Evolutionary conservation across 495 filamentous ascomycete genomes (phyloP), one percentile per base, ranked within the genome.

Genomic region (Aspergillus taichungensis): DNA sequence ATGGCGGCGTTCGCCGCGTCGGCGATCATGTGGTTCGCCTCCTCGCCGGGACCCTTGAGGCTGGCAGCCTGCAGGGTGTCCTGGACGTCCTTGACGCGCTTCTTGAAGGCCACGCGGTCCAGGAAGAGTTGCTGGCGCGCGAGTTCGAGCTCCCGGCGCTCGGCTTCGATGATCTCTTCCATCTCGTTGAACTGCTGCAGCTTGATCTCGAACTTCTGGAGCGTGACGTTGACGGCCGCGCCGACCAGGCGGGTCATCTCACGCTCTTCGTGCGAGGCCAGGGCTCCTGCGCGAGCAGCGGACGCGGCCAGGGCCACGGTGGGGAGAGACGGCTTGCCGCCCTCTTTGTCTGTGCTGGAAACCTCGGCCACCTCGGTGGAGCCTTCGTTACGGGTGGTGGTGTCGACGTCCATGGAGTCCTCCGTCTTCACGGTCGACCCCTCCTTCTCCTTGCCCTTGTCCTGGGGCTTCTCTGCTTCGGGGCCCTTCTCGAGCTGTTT

Each of bases 141-240:
- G 40, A 88, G 76, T 65, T 97, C 92, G 3, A 98, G 74, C 61
- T 98, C 94, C 33, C 89, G 78, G 40, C 90, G 82, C 67, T 98
- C 94, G 3, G 89, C 86, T 53, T 94, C 85, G 40, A 96, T 72
- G 43, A 95, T 82, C 39, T 82, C 72, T 57, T 98, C 92, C 77
- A 98, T 87, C 67, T 97, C 94, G 53, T 86, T 84, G 72, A 98
- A 98, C 59, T 96, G 94, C 54, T 84, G 79, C 40, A 92, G 72
- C 70, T 90, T 90, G 44, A 89, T 70, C 56, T 90, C 84, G 58
- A 88, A 76, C 62, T 90, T 90, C 55, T 87, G 77, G 28, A 95
- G 74, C 12, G 83, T 88, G 11, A 87, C 69, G 60, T 95, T 95
- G 43, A 94, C 84, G 0, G 88, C 73, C 3, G 85, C 78, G 8